phyloP scores from a whole-genome alignment of 176 grass and related monocot species.

The Aegilops speltoides region DNA sequence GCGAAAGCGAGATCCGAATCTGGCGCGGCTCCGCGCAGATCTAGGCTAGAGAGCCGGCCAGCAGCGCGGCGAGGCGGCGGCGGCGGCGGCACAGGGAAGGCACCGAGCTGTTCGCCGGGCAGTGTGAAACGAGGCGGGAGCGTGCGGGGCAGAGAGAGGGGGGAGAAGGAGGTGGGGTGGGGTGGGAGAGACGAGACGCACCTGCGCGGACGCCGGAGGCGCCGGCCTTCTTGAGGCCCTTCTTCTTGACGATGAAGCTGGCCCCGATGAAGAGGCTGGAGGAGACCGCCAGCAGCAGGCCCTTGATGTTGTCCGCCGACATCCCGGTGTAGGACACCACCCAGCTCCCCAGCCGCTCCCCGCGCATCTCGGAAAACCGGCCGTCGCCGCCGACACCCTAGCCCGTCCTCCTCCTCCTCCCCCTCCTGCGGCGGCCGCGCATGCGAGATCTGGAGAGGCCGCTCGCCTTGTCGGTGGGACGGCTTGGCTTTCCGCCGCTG shows the following conservation, averaged over 20 bases:
- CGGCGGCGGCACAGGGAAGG: neutral
- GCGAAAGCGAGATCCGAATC: conserved; percentile 28
- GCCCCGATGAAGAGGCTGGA: conserved; percentile 97
- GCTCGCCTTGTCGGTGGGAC: neutral
- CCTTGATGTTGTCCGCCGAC: conserved; percentile 98
- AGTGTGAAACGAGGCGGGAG: neutral
- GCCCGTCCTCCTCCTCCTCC: neutral
- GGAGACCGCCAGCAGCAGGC: conserved; percentile 82
- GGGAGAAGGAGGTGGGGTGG: neutral
- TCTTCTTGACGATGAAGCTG: conserved; percentile 99
- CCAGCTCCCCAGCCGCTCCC: conserved; percentile 54
- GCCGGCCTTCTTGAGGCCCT: conserved; percentile 94
- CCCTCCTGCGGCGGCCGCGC: conserved; percentile 24
- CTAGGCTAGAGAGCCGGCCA: conserved; percentile 2
- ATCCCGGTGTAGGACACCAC: conserved; percentile 89
- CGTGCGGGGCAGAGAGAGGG: neutral
- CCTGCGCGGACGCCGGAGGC: conserved; percentile 92
- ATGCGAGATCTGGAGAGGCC: conserved; percentile 44
- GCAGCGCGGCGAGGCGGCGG: neutral
- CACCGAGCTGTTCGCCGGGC: neutral
- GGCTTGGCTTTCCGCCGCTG: neutral
- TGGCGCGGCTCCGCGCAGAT: conserved; percentile 29
- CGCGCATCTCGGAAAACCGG: conserved; percentile 3
- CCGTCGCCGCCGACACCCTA: neutral
- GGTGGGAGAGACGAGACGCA: neutral